These are phyloP conservation scores for Umbelopsis vinacea DNA, from an alignment of 192 early-diverging fungal genomes.

Conservation along the genomic window DNA sequence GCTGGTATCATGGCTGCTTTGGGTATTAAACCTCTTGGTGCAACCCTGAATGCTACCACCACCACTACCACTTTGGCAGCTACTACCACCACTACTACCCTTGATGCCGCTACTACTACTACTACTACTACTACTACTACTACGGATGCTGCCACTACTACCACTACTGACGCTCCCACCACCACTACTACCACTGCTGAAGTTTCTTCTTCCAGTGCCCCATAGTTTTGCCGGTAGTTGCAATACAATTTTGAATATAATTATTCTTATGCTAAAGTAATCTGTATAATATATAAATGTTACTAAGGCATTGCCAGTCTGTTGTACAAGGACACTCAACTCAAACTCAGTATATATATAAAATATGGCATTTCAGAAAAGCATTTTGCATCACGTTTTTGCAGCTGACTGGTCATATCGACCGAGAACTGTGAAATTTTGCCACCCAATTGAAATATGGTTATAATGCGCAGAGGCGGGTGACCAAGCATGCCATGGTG, in stretches of 20 bases:
- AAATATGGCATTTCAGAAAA: too few relatives aligned
- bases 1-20: neutral
- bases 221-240: too few relatives aligned
- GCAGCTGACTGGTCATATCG: slow-evolving; percentile 1
- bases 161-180: slow-evolving; percentile 2
- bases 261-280: neutral
- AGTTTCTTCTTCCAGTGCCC: too few relatives aligned
- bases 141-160: neutral
- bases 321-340: too few relatives aligned
- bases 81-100: neutral
- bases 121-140: neutral
- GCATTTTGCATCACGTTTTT: too few relatives aligned
- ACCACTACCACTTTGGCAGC: neutral
- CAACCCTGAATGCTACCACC: neutral
- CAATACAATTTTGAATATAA: neutral
- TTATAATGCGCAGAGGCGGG: neutral
- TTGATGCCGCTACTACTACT: neutral
- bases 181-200: neutral
- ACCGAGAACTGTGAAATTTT: neutral
- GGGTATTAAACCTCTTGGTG: neutral
- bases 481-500: too few relatives aligned
- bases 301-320: neutral
- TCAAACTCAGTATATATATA: neutral
- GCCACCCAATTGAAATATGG: neutral
- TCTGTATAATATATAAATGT: neutral